Conservation (phyloP, 164 flowering plant species). For the Platanus orientalis region DNA sequence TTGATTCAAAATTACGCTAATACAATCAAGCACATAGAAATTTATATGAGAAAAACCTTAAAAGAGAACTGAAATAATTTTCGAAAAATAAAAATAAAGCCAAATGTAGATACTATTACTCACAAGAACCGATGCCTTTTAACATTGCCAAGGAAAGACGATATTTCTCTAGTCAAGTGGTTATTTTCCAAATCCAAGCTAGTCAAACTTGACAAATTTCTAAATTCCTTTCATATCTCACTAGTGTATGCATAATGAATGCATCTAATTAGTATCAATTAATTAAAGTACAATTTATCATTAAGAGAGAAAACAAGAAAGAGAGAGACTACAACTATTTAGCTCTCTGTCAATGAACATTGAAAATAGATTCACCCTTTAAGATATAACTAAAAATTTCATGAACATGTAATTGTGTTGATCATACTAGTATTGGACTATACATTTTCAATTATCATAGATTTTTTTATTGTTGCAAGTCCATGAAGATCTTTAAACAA, state of each 20-base stretch:
- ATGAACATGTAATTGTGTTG: no score
- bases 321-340: no score
- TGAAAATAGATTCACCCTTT: no score
- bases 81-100: neutral
- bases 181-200: slow-evolving; percentile 70
- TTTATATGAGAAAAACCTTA: neutral
- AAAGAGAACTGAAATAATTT: neutral
- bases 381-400: no score
- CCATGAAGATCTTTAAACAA: no score
- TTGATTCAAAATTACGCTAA: slow-evolving; percentile 72
- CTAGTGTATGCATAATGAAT: slow-evolving; percentile 53
- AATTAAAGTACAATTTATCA: neutral
- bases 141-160: slow-evolving; percentile 77
- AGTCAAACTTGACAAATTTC: slow-evolving; percentile 60
- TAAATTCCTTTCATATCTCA: slow-evolving; percentile 72
- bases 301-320: no score
- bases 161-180: slow-evolving; percentile 68
- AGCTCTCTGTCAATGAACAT: no score
- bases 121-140: slow-evolving; percentile 72
- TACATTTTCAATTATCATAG: no score
- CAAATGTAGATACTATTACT: slow-evolving; percentile 25
- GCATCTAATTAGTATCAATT: slow-evolving; percentile 9
- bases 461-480: no score
- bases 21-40: slow-evolving; percentile 9
- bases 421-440: no score